These are phyloP conservation scores for Cryptosporidium sp. DNA, from an alignment of 169 alveolate genomes.

Conservation along the genomic window DNA sequence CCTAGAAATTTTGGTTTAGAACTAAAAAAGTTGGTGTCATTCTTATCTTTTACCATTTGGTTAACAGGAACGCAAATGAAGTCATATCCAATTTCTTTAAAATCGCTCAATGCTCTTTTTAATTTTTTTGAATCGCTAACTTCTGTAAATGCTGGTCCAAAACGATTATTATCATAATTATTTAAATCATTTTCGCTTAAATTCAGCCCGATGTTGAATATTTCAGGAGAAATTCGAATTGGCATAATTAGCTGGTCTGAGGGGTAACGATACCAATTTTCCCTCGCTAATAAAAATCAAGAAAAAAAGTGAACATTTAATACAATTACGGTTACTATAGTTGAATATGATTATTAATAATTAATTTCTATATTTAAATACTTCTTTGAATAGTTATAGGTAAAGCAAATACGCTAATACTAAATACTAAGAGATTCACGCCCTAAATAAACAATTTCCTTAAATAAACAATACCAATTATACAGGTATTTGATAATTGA, in stretches of 20 bases:
- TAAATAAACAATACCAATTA: no score
- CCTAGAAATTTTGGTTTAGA: slow-evolving; percentile 10
- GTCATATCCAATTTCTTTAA: slow-evolving; percentile 58
- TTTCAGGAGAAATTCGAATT: slow-evolving; percentile 17
- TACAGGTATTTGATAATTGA: no score
- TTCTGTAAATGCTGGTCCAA: not conserved
- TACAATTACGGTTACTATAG: no score
- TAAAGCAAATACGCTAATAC: no score
- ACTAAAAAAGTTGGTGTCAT: not conserved
- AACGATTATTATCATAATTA: not conserved
- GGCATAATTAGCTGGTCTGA: slow-evolving; percentile 8
- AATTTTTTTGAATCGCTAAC: slow-evolving; percentile 8
- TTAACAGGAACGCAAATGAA: slow-evolving; percentile 34
- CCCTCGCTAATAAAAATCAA: not conserved
- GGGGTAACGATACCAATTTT: not conserved
- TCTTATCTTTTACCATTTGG: not conserved
- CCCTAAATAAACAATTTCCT: no score
- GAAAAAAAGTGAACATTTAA: no score
- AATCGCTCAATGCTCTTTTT: not conserved
- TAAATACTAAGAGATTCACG: no score
- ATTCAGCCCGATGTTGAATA: slow-evolving; percentile 40
- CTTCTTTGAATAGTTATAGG: no score
- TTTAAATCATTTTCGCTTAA: slow-evolving; percentile 2
- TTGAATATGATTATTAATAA: no score
- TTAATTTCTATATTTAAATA: no score